Evolutionary conservation across 768 basidiomycete species (phyloP).

Genomic region (Russula griseocarnosa): DNA sequence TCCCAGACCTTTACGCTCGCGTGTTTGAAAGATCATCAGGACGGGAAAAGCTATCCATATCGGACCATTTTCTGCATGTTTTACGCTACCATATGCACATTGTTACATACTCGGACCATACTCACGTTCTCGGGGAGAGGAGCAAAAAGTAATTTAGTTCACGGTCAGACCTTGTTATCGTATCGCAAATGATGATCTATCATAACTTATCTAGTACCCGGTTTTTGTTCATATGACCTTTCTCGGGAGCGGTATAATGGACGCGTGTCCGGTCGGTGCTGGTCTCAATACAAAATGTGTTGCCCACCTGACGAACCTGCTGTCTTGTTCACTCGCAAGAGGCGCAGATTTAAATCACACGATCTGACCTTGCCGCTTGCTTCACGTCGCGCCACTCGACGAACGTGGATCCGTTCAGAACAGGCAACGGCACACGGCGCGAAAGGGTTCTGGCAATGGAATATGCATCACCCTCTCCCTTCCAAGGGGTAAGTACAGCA

Average conservation of each 20-base stretch:
- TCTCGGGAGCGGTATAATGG: neutral
- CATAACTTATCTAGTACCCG: neutral
- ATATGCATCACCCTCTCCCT: neutral
- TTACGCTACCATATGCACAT: slow-evolving; percentile 10
- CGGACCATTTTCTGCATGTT: neutral
- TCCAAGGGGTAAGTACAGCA: neutral
- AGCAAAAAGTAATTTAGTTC: slow-evolving; percentile 15
- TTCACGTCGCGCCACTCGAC: too few species aligned
- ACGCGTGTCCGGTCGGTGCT: neutral
- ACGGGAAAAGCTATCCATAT: too few species aligned
- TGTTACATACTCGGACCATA: slow-evolving; percentile 12
- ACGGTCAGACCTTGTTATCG: slow-evolving; percentile 12
- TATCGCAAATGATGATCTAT: slow-evolving; percentile 13
- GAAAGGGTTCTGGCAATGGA: neutral
- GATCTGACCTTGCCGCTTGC: neutral
- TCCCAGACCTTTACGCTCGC: slow-evolving; percentile 1
- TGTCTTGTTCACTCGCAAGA: neutral
- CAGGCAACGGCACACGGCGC: neutral
- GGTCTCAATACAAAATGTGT: neutral
- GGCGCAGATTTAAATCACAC: neutral
- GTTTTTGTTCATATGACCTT: slow-evolving; percentile 13
- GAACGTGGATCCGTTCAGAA: neutral
- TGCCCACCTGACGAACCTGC: slow-evolving; percentile 9
- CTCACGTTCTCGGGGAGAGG: neutral
- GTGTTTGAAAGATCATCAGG: neutral